Base-by-base conservation (phyloP, 257 asterid genomes). In the Rubia yunnanensis region DNA sequence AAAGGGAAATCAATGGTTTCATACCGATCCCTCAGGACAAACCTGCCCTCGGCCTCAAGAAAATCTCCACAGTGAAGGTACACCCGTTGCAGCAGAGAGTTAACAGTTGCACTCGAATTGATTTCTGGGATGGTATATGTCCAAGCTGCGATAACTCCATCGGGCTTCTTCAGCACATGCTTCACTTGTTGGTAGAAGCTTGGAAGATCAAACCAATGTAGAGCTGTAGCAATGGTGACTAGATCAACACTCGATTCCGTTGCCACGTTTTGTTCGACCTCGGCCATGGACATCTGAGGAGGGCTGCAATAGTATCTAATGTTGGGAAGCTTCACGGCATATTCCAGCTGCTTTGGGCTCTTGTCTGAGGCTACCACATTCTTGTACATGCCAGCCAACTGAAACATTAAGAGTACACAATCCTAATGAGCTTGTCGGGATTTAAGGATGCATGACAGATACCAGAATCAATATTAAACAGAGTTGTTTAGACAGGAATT, bases 191-290 rank as follows among this genome's bases (percentile, higher is more conserved):
- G 68, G 75, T 82, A 88, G 78, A 88, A 88, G 22, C 77, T 62
- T 4, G 88, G 85, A 52, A 86, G 92, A 72, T 88, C 86, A 48
- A 89, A 83, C 92, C 92, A 89, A 67, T 89, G 96, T 79, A 89
- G 67, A 35, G 96, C 96, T 65, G 77, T 83, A 41, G 92, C 96
- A 49, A 78, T 52, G 66, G 81, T 73, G 11, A 86, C 83, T 34
- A 89, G 28, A 65, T 86, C 96, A 10, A 81, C 72, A 22, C 85
- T 80, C 5, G 84, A 72, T 15, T 79, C 52, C 1, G 80, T 31
- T 27, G 85, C 95, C 5, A 87, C 52, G 22, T 52, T 67, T 50
- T 68, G 49, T 61, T 78, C 73, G 59, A 87, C 73, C 55, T 87
- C 89, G 4, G 83, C 41, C 65, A 55, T 53, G 71, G 95, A 76